A percentile compares a stretch with the other conserved stretches of the same genome.
phyloP scores from a whole-genome alignment of 257 asterid species.

The Vinca minor region DNA sequence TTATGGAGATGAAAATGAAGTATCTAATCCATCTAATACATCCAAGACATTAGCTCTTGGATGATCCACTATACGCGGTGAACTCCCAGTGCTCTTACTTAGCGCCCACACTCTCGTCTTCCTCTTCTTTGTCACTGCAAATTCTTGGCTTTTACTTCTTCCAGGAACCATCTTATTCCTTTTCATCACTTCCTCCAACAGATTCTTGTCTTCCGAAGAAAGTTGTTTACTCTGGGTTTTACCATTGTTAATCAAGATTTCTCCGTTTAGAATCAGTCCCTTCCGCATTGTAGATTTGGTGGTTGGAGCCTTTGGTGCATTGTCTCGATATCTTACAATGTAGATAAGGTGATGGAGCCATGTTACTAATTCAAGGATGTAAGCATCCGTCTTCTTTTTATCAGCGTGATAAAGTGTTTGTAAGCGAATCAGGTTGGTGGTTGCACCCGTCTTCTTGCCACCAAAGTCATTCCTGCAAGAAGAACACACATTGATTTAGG shows the following conservation, averaged over 20 bases:
- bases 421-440: slow-evolving; percentile 50
- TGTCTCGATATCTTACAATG: slow-evolving; percentile 52
- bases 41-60: slow-evolving; percentile 55
- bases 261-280: slow-evolving; percentile 23
- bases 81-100: slow-evolving; percentile 70
- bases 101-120: slow-evolving; percentile 37
- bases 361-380: slow-evolving; percentile 67
- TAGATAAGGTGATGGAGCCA: slow-evolving; percentile 83
- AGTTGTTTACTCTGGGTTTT: slow-evolving; percentile 26
- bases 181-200: slow-evolving; percentile 67
- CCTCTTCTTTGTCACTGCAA: slow-evolving; percentile 29
- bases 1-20: slow-evolving; percentile 33
- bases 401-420: slow-evolving; percentile 93
- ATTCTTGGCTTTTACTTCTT: slow-evolving; percentile 87
- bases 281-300: slow-evolving; percentile 52
- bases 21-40: slow-evolving; percentile 67
- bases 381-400: slow-evolving; percentile 53
- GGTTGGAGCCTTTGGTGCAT: slow-evolving; percentile 38
- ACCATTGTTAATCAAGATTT: slow-evolving; percentile 6
- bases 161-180: slow-evolving; percentile 49
- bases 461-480: slow-evolving; percentile 68
- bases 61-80: slow-evolving; percentile 44
- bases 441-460: slow-evolving; percentile 50
- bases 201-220: slow-evolving; percentile 57
- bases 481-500: slow-evolving; percentile 1